Base-by-base conservation (phyloP, 148 eudicot genomes). In the Chenopodium quinoa region DNA sequence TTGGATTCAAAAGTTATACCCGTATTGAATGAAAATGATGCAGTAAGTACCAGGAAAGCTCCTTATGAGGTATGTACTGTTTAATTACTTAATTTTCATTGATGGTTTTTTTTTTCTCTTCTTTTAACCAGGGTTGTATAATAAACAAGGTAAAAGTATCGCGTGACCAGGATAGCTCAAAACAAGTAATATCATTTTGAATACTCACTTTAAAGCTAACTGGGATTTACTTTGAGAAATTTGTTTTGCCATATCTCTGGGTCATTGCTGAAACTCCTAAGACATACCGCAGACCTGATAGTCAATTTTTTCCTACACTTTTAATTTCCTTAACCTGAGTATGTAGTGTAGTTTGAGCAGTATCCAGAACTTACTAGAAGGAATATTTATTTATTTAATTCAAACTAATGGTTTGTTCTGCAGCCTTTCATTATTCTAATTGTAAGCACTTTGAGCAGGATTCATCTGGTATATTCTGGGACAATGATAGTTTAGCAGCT, bases 401-500 rank as follows among this genome's bases (percentile, higher is more conserved):
- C 5, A 48, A 34, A 50, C 73, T 48, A 25, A 72, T 3, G 12
- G 47, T 82, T 83, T 71, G 54, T 71, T 50, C 63, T 80, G 54
- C 72, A 76, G 64, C 31, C 11, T 75, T 67, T 67, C 47, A 60
- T 78, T 60, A 23, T 68, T 77, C 79, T 79, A 73, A 82, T 81
- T 77, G 22, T 82, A 68, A 48, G 58, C 25, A 78, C 63, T 81
- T 79, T 85, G 88, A 84, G 86, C 84, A 95, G 99, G 99, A 95
- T 84, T 87, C 97, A 73, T 92, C 97, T 79, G 99, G 99, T 82
- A 95, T 95, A 81, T 95, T 95, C 84, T 95, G 99, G 99, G 99
- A 95, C 85, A 95, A 95, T 81, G 99, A 95, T 84, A 95, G 99
- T 84, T 89, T 95, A 85, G 90, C 99, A 2, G 99, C 97, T 71